Conservation (phyloP, 106 monocot genomes). For the Dioscorea dumetorum region DNA sequence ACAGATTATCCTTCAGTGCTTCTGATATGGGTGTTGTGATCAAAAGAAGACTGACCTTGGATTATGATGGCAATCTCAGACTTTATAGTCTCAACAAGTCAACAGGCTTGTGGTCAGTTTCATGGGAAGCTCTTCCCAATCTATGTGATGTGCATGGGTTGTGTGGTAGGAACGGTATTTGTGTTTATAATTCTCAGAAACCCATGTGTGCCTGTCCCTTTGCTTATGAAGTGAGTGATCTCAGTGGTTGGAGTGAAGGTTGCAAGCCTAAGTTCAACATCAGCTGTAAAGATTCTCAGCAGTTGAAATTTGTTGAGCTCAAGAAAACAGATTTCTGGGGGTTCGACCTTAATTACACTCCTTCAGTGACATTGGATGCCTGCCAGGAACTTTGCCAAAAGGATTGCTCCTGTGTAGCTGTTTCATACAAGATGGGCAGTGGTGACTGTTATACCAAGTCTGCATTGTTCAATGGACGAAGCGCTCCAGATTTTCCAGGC, state of each 20-base stretch:
- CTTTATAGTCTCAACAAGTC: conserved; percentile 4
- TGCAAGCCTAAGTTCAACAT: conserved; percentile 9
- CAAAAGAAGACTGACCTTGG: conserved; percentile 10
- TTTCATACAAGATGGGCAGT: conserved; percentile 3
- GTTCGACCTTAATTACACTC: background rate
- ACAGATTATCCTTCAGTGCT: background rate
- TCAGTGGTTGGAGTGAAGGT: conserved; percentile 15
- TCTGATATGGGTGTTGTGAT: background rate
- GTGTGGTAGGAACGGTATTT: conserved; percentile 20
- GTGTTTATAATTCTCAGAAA: conserved; percentile 5
- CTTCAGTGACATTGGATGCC: conserved; percentile 1
- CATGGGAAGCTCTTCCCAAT: conserved; percentile 2
- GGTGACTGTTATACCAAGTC: conserved; percentile 14
- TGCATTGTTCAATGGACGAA: conserved; percentile 14
- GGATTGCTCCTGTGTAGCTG: conserved; percentile 12
- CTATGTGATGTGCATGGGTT: conserved; percentile 14
- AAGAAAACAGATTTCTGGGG: conserved; percentile 17
- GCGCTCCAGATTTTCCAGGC: conserved; percentile 6
- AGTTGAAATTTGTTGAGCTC: conserved; percentile 13
- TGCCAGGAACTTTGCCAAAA: conserved; percentile 7
- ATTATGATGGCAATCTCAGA: conserved; percentile 16
- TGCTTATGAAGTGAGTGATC: conserved; percentile 3
- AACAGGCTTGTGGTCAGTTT: background rate
- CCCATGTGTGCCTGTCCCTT: conserved; percentile 12
- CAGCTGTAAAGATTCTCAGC: background rate